phyloP scores from a whole-genome alignment of 2,329 filamentous ascomycete genomes.

The Clathrospora elynae region DNA sequence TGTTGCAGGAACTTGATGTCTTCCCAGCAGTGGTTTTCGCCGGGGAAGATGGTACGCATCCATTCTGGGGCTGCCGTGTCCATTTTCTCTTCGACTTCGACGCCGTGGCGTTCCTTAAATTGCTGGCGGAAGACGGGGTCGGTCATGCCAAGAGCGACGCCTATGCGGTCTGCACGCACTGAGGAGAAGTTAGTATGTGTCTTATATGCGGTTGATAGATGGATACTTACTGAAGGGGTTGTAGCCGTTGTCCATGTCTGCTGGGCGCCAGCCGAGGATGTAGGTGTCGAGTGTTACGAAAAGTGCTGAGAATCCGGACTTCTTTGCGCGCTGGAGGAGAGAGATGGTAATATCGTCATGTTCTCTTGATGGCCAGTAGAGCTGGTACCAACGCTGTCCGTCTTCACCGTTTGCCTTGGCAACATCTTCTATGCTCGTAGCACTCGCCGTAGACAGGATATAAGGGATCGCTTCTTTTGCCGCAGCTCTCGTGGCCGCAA shows the following conservation, averaged over 20 bases:
- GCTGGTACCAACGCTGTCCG: slow-evolving; percentile 69
- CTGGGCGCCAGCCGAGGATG: slow-evolving; percentile 68
- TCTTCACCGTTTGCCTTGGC: slow-evolving; percentile 58
- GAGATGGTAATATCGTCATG: slow-evolving; percentile 67
- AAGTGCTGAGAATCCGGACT: slow-evolving; percentile 64
- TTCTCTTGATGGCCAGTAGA: slow-evolving; percentile 71
- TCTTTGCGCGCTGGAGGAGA: slow-evolving; percentile 64
- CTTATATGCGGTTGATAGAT: no score
- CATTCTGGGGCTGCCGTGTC: slow-evolving; percentile 28
- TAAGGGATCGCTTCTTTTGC: slow-evolving; percentile 66
- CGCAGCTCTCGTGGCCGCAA: slow-evolving; percentile 64
- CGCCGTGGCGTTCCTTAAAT: slow-evolving; percentile 55
- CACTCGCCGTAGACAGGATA: slow-evolving; percentile 67
- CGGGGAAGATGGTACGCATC: slow-evolving; percentile 46
- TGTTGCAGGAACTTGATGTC: slow-evolving; percentile 63
- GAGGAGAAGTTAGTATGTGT: no score
- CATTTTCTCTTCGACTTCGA: slow-evolving; percentile 49
- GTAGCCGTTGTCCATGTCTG: slow-evolving; percentile 65
- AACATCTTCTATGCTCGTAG: slow-evolving; percentile 66
- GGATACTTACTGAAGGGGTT: slow-evolving; percentile 40
- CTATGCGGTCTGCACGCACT: slow-evolving; percentile 49
- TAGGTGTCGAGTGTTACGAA: slow-evolving; percentile 76
- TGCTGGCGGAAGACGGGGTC: slow-evolving; percentile 69
- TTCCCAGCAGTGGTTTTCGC: slow-evolving; percentile 63
- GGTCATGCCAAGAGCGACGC: slow-evolving; percentile 66